These are phyloP conservation scores for Auxenochlorella pyrenoidosa DNA, from an alignment of 139 green algal genomes.

Conservation along the genomic window DNA sequence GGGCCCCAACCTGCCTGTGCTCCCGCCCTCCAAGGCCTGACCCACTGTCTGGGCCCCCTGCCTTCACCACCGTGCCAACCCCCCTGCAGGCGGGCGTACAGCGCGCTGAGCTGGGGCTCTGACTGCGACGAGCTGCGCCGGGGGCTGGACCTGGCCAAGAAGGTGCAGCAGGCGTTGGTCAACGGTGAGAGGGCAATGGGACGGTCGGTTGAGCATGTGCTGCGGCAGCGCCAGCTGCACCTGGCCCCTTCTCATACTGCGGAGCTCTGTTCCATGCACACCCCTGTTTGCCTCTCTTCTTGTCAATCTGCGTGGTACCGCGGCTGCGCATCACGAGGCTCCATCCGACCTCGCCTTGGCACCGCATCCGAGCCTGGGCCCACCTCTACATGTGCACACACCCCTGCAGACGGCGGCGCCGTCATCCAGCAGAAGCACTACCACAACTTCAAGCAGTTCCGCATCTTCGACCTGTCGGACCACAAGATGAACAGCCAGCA, in stretches of 20 bases:
- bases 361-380: no score
- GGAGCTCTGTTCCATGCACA: neutral
- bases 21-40: neutral
- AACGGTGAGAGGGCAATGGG: slow-evolving; percentile 11
- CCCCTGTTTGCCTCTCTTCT: no score
- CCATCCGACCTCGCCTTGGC: no score
- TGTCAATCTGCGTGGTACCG: no score
- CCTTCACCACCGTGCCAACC: neutral
- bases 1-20: no score
- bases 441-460: slow-evolving; percentile 54
- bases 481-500: slow-evolving; percentile 46
- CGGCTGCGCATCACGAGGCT: no score
- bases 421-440: slow-evolving; percentile 48
- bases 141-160: slow-evolving; percentile 69
- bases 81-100: slow-evolving; percentile 42
- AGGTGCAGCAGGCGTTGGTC: slow-evolving; percentile 67
- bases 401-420: slow-evolving; percentile 47
- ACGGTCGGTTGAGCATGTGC: no score
- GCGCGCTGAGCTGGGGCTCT: slow-evolving; percentile 45
- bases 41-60: neutral
- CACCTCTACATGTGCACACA: no score
- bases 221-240: no score
- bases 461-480: slow-evolving; percentile 58
- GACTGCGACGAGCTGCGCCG: slow-evolving; percentile 40
- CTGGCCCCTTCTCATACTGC: no score